These are phyloP conservation scores for Lipomyces chichibuensis DNA, from an alignment of 805 yeast genomes.

Conservation along the genomic window DNA sequence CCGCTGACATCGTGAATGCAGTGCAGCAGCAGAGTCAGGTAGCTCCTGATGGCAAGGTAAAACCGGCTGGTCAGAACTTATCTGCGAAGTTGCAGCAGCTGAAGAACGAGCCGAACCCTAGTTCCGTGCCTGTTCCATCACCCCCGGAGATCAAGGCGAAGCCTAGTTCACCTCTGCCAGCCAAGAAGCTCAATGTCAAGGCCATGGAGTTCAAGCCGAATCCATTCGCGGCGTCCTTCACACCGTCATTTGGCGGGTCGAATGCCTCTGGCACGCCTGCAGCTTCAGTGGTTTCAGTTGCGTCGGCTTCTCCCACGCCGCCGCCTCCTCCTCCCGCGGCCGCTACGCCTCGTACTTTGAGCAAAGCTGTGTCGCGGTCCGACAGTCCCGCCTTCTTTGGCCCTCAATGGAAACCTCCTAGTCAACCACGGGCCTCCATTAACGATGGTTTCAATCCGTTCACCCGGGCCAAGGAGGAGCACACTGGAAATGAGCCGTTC, in stretches of 20 bases:
- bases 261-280: constrained; percentile 9
- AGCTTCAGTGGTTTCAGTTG: constrained; percentile 8
- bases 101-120: constrained; percentile 13
- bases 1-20: constrained; percentile 35
- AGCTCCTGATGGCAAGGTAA: constrained; percentile 5
- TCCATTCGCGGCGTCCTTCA: constrained; percentile 67
- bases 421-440: constrained; percentile 17
- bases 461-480: constrained; percentile 21
- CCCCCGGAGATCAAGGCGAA: constrained; percentile 24
- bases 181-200: constrained; percentile 57
- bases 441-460: constrained; percentile 33
- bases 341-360: constrained; percentile 20
- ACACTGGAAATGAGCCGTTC: constrained; percentile 22
- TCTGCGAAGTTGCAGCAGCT: constrained; percentile 21
- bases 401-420: constrained; percentile 13
- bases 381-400: constrained; percentile 30
- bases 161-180: constrained; percentile 40
- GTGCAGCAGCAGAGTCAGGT: constrained; percentile 26
- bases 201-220: constrained; percentile 70
- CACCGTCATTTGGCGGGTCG: constrained; percentile 49
- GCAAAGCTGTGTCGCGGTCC: constrained; percentile 20
- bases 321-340: constrained; percentile 14
- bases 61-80: constrained; percentile 1
- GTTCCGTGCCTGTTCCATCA: constrained; percentile 15
- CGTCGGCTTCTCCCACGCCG: constrained; percentile 15